These are phyloP conservation scores for Vaccinium macrocarpon DNA, from an alignment of 148 eudicot species.

Conservation along the genomic window DNA sequence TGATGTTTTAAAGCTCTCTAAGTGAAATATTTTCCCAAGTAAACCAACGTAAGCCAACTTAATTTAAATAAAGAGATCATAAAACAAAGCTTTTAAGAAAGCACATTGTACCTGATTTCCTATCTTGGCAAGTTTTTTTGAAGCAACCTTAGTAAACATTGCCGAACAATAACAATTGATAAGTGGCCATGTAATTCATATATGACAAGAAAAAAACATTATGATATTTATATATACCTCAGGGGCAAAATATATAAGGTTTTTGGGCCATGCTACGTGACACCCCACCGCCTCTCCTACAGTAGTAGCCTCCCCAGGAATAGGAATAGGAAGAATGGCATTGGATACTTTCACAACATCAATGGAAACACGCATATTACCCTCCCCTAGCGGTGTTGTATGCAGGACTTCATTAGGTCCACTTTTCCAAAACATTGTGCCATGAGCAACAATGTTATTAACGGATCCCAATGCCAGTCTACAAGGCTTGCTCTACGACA, in stretches of 20 bases:
- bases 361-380: not conserved
- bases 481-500: too few species aligned
- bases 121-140: too few species aligned
- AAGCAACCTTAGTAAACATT: too few species aligned
- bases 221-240: not conserved
- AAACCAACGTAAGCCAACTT: not conserved
- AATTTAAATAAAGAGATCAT: not conserved
- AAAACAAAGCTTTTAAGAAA: too few species aligned
- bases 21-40: not conserved
- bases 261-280: not conserved
- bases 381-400: too few species aligned
- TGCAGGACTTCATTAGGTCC: too few species aligned
- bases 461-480: not conserved
- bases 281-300: not conserved
- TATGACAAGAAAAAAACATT: too few species aligned
- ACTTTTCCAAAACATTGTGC: not conserved
- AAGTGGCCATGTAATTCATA: too few species aligned
- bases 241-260: not conserved
- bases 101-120: too few species aligned
- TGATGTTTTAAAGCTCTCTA: too few species aligned
- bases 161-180: too few species aligned
- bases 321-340: not conserved
- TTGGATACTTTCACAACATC: not conserved
- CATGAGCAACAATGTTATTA: not conserved
- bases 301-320: not conserved